Conservation (phyloP, 176 grass and related monocot genomes). For the Hsuehochloa calcarea region DNA sequence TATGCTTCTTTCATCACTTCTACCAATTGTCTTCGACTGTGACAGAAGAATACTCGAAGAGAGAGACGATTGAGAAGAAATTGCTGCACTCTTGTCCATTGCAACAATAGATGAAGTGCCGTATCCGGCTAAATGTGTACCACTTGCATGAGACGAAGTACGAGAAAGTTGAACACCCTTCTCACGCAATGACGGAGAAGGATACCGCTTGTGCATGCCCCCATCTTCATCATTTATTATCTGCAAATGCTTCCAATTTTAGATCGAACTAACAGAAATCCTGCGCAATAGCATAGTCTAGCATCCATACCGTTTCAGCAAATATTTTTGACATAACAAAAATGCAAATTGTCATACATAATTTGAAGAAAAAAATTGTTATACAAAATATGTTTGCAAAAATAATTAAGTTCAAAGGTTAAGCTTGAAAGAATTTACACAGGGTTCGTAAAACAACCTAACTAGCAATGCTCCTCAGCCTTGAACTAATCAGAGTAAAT, state of each 20-base stretch:
- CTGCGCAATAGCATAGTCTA: slow-evolving; percentile 6
- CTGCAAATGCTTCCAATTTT: slow-evolving; percentile 42
- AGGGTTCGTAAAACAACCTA: neutral
- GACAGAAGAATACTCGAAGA: slow-evolving; percentile 52
- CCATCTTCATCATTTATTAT: slow-evolving; percentile 89
- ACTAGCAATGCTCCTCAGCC: neutral
- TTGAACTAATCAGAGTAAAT: slow-evolving; percentile 19
- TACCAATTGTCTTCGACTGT: slow-evolving; percentile 57
- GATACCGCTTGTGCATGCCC: slow-evolving; percentile 71
- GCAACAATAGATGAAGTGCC: slow-evolving; percentile 80
- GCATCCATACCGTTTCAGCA: neutral
- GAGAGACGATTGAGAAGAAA: slow-evolving; percentile 58
- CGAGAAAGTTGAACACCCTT: slow-evolving; percentile 57
- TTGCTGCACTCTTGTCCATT: slow-evolving; percentile 69
- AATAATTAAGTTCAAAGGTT: neutral
- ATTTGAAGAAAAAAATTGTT: neutral
- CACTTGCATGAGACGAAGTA: slow-evolving; percentile 52
- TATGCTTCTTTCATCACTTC: slow-evolving; percentile 68
- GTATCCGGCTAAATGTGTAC: slow-evolving; percentile 57
- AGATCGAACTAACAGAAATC: slow-evolving; percentile 30
- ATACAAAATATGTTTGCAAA: neutral
- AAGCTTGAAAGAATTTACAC: slow-evolving; percentile 1
- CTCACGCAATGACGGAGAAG: slow-evolving; percentile 71
- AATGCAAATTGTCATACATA: neutral
- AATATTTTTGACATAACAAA: neutral